Conservation (phyloP, 805 yeast genomes). For the Blastobotrys terrestris region DNA sequence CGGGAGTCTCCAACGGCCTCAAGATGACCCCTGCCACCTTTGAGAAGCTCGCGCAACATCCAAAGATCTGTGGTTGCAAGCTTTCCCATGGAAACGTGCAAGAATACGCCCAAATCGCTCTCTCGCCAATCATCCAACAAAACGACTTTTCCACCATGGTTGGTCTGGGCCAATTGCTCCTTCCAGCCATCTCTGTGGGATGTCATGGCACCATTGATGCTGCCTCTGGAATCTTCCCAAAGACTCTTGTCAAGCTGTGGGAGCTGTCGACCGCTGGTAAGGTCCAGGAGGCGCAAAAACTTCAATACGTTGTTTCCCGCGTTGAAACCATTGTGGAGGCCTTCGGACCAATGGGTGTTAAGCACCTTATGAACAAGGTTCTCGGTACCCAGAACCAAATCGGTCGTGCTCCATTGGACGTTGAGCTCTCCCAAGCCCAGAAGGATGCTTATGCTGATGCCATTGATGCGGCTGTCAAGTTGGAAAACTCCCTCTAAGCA, state of each 20-base stretch:
- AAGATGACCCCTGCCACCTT: slow-evolving; percentile 36
- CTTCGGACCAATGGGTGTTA: slow-evolving; percentile 44
- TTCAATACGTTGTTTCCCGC: slow-evolving; percentile 40
- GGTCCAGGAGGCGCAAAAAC: slow-evolving; percentile 35
- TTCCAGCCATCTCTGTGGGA: slow-evolving; percentile 44
- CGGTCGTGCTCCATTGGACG: slow-evolving; percentile 43
- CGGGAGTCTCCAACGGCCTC: slow-evolving; percentile 44
- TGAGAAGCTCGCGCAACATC: slow-evolving; percentile 38
- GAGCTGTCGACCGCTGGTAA: slow-evolving; percentile 37
- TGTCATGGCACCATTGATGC: slow-evolving; percentile 49
- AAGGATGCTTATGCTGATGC: slow-evolving; percentile 9
- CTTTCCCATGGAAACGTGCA: slow-evolving; percentile 47
- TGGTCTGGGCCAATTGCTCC: slow-evolving; percentile 46
- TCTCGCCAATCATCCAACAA: slow-evolving; percentile 34
- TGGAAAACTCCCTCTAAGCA: slow-evolving; percentile 21
- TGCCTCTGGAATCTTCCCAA: slow-evolving; percentile 47
- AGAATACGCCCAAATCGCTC: slow-evolving; percentile 40
- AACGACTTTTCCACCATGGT: slow-evolving; percentile 41
- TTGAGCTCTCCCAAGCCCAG: slow-evolving; percentile 15
- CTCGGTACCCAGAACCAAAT: slow-evolving; percentile 38
- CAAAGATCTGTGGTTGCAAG: slow-evolving; percentile 46
- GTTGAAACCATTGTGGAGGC: slow-evolving; percentile 42
- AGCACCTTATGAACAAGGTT: slow-evolving; percentile 35
- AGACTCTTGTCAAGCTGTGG: slow-evolving; percentile 39
- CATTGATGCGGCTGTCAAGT: slow-evolving; percentile 13